phyloP scores from a whole-genome alignment of 331 rosid species.

The Saraca asoca region DNA sequence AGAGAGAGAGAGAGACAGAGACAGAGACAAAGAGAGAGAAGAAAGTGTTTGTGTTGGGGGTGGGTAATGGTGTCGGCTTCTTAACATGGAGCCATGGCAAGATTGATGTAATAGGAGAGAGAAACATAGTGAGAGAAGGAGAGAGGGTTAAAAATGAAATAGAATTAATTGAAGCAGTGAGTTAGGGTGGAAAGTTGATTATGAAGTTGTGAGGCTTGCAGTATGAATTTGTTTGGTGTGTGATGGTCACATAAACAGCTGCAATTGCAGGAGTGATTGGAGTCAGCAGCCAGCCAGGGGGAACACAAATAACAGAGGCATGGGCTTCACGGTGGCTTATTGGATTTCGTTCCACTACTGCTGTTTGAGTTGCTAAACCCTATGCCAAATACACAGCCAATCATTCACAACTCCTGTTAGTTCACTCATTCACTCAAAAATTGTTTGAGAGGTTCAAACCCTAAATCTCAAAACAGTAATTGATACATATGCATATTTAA shows the following conservation, averaged over 20 bases:
- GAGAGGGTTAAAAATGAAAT: conserved; percentile 12
- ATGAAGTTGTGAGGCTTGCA: conserved; percentile 28
- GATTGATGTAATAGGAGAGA: conserved; percentile 4
- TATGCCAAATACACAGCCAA: too few relatives aligned
- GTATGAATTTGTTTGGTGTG: neutral
- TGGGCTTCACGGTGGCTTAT: too few relatives aligned
- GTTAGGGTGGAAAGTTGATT: too few relatives aligned
- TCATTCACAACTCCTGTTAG: too few relatives aligned
- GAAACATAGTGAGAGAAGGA: neutral
- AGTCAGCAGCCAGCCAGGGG: conserved; percentile 40
- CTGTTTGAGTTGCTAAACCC: too few relatives aligned
- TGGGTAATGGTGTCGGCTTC: conserved; percentile 61
- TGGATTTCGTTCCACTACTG: too few relatives aligned
- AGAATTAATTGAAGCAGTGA: neutral
- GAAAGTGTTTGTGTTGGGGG: conserved; percentile 23
- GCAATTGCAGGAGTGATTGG: conserved; percentile 31
- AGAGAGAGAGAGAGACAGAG: neutral
- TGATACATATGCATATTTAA: too few relatives aligned
- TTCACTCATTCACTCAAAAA: too few relatives aligned
- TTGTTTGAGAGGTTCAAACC: too few relatives aligned
- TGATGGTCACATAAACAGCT: too few relatives aligned
- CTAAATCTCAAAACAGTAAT: too few relatives aligned
- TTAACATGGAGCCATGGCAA: conserved; percentile 31
- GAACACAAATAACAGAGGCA: neutral
- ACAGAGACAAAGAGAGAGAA: neutral